Conservation (phyloP, 2,329 filamentous ascomycete genomes). For the Sporothrix phasma region DNA sequence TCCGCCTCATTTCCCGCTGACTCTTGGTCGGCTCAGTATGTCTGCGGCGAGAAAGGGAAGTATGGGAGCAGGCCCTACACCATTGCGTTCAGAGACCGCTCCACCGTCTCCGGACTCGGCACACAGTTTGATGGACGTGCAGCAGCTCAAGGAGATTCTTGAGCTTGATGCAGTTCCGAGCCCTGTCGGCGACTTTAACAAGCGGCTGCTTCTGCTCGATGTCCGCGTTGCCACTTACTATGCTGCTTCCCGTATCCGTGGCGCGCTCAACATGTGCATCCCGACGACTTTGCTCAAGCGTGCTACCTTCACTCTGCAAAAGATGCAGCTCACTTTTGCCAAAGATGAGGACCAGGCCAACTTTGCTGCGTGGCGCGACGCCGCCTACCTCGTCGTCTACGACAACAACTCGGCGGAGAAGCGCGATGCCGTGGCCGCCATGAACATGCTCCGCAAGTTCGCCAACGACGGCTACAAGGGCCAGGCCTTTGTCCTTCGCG, state of each 20-base stretch:
- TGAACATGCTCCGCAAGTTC: conserved; percentile 92
- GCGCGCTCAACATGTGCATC: conserved; percentile 87
- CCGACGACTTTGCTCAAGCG: conserved; percentile 89
- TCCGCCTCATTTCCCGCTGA: conserved; percentile 42
- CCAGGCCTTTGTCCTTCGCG: conserved; percentile 62
- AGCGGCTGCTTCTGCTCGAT: conserved; percentile 60
- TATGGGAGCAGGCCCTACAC: conserved; percentile 7
- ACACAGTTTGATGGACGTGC: conserved; percentile 43
- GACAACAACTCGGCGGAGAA: conserved; percentile 66
- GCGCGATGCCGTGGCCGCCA: conserved; percentile 68
- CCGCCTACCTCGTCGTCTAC: conserved; percentile 75
- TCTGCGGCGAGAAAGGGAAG: conserved; percentile 20
- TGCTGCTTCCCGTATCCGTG: conserved; percentile 59
- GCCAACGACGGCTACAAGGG: conserved; percentile 72
- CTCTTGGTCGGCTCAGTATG: conserved; percentile 36
- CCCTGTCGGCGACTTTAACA: neutral
- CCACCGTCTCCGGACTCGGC: conserved; percentile 38
- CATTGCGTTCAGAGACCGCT: conserved; percentile 40
- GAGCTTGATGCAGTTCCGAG: conserved; percentile 27
- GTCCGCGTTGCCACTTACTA: conserved; percentile 81
- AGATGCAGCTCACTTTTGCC: conserved; percentile 79
- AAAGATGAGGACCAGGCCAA: conserved; percentile 56
- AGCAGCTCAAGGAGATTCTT: conserved; percentile 48
- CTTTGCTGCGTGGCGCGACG: conserved; percentile 67
- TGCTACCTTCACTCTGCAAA: conserved; percentile 79